These are phyloP conservation scores for Mucor lusitanicus DNA, from an alignment of 371 early-diverging fungal species.

Conservation along the genomic window DNA sequence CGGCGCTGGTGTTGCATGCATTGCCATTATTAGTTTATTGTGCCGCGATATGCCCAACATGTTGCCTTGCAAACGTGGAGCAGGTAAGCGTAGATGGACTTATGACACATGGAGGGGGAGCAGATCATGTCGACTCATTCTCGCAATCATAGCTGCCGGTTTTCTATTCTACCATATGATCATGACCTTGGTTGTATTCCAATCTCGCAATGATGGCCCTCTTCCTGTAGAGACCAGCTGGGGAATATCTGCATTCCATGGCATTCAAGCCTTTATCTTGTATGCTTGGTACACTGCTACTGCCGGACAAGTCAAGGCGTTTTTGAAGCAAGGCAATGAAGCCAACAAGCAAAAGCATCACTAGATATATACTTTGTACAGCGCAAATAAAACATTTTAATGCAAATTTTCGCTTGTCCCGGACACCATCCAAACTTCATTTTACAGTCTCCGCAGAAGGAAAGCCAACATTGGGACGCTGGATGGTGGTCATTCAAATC, in stretches of 20 bases:
- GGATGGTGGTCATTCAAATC: conserved; percentile 2
- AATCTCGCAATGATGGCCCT: conserved; percentile 29
- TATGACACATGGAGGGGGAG: neutral
- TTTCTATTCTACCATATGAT: conserved; percentile 41
- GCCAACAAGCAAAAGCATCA: conserved; percentile 6
- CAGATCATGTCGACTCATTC: neutral
- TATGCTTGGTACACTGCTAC: conserved; percentile 48
- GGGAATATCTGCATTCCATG: conserved; percentile 23
- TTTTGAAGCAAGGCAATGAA: conserved; percentile 17
- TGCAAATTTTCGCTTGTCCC: neutral
- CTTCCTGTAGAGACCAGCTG: conserved; percentile 18
- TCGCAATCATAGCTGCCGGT: conserved; percentile 21
- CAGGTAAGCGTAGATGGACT: conserved; percentile 37
- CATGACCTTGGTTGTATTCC: conserved; percentile 29
- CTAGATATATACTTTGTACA: neutral
- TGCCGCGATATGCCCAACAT: conserved; percentile 41
- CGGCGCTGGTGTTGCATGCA: conserved; percentile 33
- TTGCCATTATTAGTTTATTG: conserved; percentile 31
- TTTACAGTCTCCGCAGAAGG: neutral
- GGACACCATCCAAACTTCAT: no score
- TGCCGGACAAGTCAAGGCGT: conserved; percentile 40
- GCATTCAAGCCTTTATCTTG: conserved; percentile 25
- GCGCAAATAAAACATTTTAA: neutral
- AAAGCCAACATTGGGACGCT: neutral
- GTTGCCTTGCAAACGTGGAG: conserved; percentile 48